Conservation (phyloP, 352 stramenopile genomes). For the Pilasporangium apinafurcum region DNA sequence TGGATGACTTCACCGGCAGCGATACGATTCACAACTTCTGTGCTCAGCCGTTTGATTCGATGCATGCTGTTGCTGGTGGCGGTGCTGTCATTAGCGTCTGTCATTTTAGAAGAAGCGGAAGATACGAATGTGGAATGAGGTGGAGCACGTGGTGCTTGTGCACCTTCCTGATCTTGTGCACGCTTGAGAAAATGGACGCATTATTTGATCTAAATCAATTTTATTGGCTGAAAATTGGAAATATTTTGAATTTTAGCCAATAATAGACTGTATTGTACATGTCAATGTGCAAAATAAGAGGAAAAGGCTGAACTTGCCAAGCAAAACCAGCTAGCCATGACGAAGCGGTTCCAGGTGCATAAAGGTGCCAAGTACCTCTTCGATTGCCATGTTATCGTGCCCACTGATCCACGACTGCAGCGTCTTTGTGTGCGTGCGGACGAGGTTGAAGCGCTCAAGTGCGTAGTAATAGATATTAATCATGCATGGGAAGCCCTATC, state of each 20-base stretch:
- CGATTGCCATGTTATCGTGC: conserved; percentile 27
- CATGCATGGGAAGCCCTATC: too few species aligned
- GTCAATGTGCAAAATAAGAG: background rate
- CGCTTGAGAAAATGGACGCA: background rate
- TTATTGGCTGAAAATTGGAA: conserved; percentile 23
- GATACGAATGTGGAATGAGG: too few species aligned
- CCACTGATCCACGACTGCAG: conserved; percentile 1
- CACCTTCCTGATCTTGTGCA: too few species aligned
- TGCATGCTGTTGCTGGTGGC: background rate
- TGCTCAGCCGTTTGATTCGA: conserved; percentile 84
- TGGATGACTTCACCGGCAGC: conserved; percentile 95
- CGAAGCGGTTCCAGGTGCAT: conserved; percentile 47
- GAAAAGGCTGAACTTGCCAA: background rate
- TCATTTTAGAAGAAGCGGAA: too few species aligned
- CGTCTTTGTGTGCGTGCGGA: conserved; percentile 18
- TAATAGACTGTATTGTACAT: conserved; percentile 1
- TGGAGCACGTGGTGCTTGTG: too few species aligned
- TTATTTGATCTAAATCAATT: conserved; percentile 35
- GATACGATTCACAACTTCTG: conserved; percentile 94
- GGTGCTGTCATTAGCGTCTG: background rate
- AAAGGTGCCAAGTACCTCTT: conserved; percentile 71
- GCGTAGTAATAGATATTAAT: conserved; percentile 3
- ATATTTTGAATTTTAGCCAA: conserved; percentile 1
- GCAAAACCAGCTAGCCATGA: too few species aligned
- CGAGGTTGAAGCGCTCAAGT: conserved; percentile 41